These are phyloP conservation scores for Trametes elegans DNA, from an alignment of 768 basidiomycete genomes.

Conservation along the genomic window DNA sequence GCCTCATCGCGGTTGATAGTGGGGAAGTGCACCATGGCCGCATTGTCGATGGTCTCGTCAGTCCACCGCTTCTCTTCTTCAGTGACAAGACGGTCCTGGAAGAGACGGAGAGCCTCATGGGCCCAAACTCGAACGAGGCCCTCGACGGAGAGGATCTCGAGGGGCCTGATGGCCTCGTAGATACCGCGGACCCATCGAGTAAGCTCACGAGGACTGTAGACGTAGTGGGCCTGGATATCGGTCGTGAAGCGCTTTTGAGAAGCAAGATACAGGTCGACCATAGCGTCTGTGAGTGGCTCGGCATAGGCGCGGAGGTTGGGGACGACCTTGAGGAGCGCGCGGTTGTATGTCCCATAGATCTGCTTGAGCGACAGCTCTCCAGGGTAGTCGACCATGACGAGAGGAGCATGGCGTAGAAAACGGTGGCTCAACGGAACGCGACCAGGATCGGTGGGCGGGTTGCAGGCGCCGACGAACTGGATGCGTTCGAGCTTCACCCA, in stretches of 20 bases:
- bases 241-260: constrained; percentile 95
- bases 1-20: constrained; percentile 88
- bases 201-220: constrained; percentile 98
- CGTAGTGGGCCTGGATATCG: constrained; percentile 97
- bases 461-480: constrained; percentile 99
- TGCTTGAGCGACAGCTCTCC: constrained; percentile 96
- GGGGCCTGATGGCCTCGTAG: constrained; percentile 92
- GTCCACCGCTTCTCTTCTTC: constrained; percentile 96
- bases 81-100: constrained; percentile 94
- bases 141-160: constrained; percentile 92
- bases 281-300: constrained; percentile 93
- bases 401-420: constrained; percentile 95
- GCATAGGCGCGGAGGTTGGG: constrained; percentile 91
- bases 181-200: constrained; percentile 97
- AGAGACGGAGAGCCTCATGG: constrained; percentile 94
- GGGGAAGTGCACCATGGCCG: constrained; percentile 89
- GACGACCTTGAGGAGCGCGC: constrained; percentile 92
- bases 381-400: constrained; percentile 99
- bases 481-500: constrained; percentile 99
- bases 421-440: constrained; percentile 97
- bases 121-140: constrained; percentile 97
- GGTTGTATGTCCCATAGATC: constrained; percentile 97
- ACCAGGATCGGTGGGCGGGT: constrained; percentile 98
- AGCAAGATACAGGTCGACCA: constrained; percentile 93
- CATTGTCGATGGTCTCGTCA: constrained; percentile 83